Percentiles rank a stretch among this genome's conserved stretches.
Conservation (phyloP, 441 rosid genomes). For the Erodium texanum region DNA sequence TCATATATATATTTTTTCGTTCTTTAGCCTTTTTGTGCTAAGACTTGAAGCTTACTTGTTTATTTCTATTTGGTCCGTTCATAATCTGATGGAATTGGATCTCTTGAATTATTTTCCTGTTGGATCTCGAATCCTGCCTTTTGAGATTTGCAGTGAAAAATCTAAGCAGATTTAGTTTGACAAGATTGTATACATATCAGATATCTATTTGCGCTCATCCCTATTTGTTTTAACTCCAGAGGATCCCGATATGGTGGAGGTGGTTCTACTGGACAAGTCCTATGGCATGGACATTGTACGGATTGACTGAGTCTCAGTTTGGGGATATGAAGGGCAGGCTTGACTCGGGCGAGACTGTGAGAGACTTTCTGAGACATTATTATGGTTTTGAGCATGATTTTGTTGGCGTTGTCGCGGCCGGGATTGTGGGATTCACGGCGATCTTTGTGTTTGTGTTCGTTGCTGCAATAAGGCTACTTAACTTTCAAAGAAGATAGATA, state of each 20-base stretch:
- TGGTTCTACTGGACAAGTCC: constrained; percentile 82
- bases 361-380: constrained; percentile 40
- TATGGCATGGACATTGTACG: constrained; percentile 61
- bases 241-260: constrained; percentile 79
- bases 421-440: constrained; percentile 34
- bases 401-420: constrained; percentile 19
- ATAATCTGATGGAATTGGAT: no score
- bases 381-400: constrained; percentile 53
- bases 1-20: no score
- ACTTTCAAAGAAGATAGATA: constrained; percentile 53
- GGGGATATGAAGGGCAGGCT: constrained; percentile 42
- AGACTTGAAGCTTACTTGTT: no score
- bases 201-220: no score
- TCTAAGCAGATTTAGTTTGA: no score
- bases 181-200: no score
- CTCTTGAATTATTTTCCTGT: no score
- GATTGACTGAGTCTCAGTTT: constrained; percentile 60
- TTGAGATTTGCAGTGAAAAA: no score
- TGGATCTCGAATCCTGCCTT: no score
- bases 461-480: constrained; percentile 48
- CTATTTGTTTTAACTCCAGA: constrained; percentile 29
- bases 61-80: no score
- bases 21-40: no score
- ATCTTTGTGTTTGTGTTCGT: constrained; percentile 57
- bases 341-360: constrained; percentile 42